A percentile compares a stretch with the other conserved stretches of the same genome.
These are phyloP conservation scores for Cladosporium sp. DNA, from an alignment of 2,329 filamentous ascomycete species.

Conservation along the genomic window DNA sequence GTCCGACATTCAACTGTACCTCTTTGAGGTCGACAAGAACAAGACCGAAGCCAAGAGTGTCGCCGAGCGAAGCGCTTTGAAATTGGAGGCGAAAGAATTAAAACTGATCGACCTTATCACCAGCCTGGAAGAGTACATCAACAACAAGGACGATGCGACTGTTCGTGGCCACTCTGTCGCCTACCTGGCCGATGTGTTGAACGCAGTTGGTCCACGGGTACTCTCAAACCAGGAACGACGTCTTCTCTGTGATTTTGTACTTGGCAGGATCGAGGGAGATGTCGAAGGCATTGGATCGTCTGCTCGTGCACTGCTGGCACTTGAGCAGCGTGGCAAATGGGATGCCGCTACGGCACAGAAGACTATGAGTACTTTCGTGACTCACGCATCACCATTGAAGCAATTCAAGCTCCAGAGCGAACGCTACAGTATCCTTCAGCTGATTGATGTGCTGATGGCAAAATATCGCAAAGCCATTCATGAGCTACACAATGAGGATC, in stretches of 20 bases:
- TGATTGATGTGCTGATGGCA: slow-evolving; percentile 59
- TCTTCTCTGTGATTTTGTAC: slow-evolving; percentile 59
- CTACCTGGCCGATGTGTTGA: slow-evolving; percentile 50
- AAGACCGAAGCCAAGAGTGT: slow-evolving; percentile 43
- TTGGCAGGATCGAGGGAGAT: slow-evolving; percentile 60
- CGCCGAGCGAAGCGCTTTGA: slow-evolving; percentile 41
- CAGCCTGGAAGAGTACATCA: slow-evolving; percentile 63
- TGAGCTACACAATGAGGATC: slow-evolving; percentile 50
- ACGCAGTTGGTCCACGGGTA: slow-evolving; percentile 49
- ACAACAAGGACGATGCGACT: slow-evolving; percentile 56
- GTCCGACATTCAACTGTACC: slow-evolving; percentile 51
- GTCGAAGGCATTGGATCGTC: slow-evolving; percentile 52
- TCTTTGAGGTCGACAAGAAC: slow-evolving; percentile 47
- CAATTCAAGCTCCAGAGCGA: slow-evolving; percentile 59
- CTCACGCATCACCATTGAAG: slow-evolving; percentile 55
- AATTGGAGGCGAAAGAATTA: slow-evolving; percentile 55
- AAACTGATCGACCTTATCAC: slow-evolving; percentile 61
- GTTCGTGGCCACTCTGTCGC: slow-evolving; percentile 55
- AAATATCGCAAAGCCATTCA: slow-evolving; percentile 56
- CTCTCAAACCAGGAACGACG: slow-evolving; percentile 58
- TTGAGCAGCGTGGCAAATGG: slow-evolving; percentile 59
- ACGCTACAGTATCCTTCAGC: slow-evolving; percentile 57
- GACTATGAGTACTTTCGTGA: slow-evolving; percentile 46
- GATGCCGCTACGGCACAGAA: slow-evolving; percentile 52
- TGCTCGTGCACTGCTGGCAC: slow-evolving; percentile 53